phyloP scores from a whole-genome alignment of 2,329 filamentous ascomycete species.

The Paecilomyces sp. region DNA sequence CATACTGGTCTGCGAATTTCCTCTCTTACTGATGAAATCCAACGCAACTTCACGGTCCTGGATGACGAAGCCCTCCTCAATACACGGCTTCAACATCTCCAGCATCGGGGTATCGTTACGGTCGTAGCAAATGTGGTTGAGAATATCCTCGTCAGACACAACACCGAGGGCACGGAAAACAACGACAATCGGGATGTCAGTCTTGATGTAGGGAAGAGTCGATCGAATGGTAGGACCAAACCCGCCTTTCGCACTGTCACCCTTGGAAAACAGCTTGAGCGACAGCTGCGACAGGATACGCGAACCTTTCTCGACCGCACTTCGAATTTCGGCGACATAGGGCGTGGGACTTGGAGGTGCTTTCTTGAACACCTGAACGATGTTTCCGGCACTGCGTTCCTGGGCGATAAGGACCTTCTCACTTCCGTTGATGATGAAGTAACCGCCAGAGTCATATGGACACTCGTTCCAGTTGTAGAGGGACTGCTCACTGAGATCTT shows the following conservation, averaged over 20 bases:
- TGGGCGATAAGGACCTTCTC: constrained; percentile 98
- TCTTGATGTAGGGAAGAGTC: constrained; percentile 87
- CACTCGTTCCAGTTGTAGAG: constrained; percentile 93
- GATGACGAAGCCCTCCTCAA: constrained; percentile 93
- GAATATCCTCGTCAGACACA: constrained; percentile 94
- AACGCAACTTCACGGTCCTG: constrained; percentile 91
- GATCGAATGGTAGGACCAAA: constrained; percentile 85
- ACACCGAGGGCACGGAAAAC: constrained; percentile 94
- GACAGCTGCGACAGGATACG: constrained; percentile 87
- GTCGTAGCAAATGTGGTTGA: constrained; percentile 97
- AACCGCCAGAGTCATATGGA: constrained; percentile 95
- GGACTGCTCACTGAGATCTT: constrained; percentile 73
- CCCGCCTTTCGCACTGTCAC: constrained; percentile 68
- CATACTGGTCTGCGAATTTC: constrained; percentile 62
- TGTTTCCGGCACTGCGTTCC: constrained; percentile 94
- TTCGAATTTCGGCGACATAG: constrained; percentile 92
- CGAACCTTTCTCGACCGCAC: constrained; percentile 92
- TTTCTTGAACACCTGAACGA: constrained; percentile 99
- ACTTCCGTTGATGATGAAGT: constrained; percentile 98
- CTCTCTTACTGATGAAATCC: constrained; percentile 92
- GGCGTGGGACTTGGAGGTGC: constrained; percentile 85
- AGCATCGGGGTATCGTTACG: constrained; percentile 93
- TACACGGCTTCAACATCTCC: constrained; percentile 93
- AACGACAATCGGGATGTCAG: constrained; percentile 86
- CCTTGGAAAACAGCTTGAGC: constrained; percentile 83